Evolutionary conservation across 1,284 basidiomycete species (phyloP).

Genomic region (Paramarasmius palmivorus): DNA sequence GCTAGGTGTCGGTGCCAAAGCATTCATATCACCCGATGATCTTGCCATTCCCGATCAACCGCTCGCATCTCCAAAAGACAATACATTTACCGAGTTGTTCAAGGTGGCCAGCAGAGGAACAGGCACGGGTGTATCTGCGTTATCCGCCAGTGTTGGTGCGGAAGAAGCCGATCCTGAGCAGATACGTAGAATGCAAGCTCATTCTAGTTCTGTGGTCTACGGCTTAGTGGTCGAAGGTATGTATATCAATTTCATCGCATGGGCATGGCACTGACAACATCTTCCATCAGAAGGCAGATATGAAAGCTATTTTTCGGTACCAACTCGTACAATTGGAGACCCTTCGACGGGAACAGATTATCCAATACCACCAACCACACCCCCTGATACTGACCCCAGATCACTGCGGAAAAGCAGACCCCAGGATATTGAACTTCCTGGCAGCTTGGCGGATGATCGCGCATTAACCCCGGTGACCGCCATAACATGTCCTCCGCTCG

Average conservation of each 20-base stretch:
- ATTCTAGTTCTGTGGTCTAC: conserved; percentile 54
- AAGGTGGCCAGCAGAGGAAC: conserved; percentile 10
- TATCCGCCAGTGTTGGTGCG: conserved; percentile 21
- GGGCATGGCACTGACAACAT: not conserved
- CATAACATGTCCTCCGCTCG: not conserved
- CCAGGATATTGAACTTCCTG: not conserved
- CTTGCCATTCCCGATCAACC: not conserved
- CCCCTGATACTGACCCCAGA: not conserved
- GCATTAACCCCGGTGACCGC: conserved; percentile 4
- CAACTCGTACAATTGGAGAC: conserved; percentile 48
- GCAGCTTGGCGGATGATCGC: not conserved
- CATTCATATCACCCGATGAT: conserved; percentile 25
- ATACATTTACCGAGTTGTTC: conserved; percentile 14
- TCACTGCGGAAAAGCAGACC: conserved; percentile 1
- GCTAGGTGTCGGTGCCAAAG: conserved; percentile 40
- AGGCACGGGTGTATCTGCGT: not conserved
- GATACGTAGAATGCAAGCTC: conserved; percentile 27
- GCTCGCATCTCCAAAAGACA: conserved; percentile 5
- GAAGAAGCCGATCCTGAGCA: conserved; percentile 30
- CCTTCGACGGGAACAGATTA: conserved; percentile 45
- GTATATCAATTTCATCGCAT: conserved; percentile 12
- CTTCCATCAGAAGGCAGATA: conserved; percentile 25
- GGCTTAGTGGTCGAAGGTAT: conserved; percentile 71
- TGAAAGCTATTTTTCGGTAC: conserved; percentile 39
- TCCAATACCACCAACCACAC: conserved; percentile 2